Evolutionary conservation across 441 rosid species (phyloP).

Genomic region (Hypseocharis bilobata): DNA sequence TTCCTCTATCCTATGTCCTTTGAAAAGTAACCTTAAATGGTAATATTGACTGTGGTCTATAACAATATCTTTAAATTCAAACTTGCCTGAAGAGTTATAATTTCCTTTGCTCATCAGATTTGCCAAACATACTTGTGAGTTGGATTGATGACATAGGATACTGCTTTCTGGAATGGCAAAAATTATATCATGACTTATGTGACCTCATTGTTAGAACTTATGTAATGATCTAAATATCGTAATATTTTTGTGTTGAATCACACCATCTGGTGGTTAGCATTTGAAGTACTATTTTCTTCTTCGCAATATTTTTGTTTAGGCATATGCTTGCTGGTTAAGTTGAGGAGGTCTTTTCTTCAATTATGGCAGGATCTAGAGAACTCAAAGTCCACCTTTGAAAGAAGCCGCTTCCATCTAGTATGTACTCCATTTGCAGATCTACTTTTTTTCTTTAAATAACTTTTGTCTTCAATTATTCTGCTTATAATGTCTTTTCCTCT

Average conservation of each 20-base stretch:
- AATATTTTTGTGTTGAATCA: too few species aligned
- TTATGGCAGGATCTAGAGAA: conserved; percentile 65
- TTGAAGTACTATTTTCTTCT: not conserved
- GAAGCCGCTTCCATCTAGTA: conserved; percentile 88
- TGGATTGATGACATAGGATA: not conserved
- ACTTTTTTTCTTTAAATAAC: conserved; percentile 11
- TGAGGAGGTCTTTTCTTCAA: conserved; percentile 1
- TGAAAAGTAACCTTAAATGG: not conserved
- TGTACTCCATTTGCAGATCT: conserved; percentile 20
- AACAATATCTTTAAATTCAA: not conserved
- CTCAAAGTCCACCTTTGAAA: conserved; percentile 80
- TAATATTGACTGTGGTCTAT: not conserved
- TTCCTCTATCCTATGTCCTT: not conserved
- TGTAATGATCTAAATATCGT: too few species aligned
- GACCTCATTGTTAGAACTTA: not conserved
- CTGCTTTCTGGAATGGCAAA: not conserved
- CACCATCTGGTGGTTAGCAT: not conserved
- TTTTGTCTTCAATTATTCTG: conserved; percentile 11
- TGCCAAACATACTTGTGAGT: too few species aligned
- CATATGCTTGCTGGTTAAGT: conserved; percentile 2
- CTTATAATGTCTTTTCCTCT: conserved; percentile 24
- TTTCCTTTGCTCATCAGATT: too few species aligned
- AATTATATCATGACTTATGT: not conserved
- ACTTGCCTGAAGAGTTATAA: too few species aligned
- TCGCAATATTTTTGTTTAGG: not conserved